These are phyloP conservation scores for Guadua angustifolia DNA, from an alignment of 176 grass and related monocot genomes.

Conservation along the genomic window DNA sequence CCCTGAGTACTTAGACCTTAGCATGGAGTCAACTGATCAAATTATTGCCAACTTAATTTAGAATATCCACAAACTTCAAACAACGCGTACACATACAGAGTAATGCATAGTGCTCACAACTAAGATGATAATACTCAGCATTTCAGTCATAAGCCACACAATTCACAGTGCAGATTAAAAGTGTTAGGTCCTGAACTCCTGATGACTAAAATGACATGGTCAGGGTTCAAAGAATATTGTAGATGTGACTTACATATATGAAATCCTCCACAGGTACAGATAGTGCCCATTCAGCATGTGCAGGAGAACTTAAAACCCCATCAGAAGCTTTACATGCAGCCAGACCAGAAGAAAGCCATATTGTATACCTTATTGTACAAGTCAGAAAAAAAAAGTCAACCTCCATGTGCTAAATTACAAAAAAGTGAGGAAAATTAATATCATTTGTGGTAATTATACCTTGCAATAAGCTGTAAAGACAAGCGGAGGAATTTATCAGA, in stretches of 20 bases:
- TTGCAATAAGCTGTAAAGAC: constrained; percentile 92
- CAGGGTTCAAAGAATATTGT: constrained; percentile 11
- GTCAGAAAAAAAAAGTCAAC: constrained; percentile 24
- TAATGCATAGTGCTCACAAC: background rate
- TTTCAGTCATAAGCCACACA: background rate
- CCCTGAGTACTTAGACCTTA: constrained; percentile 18
- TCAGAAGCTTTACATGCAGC: constrained; percentile 59
- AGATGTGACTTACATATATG: constrained; percentile 73
- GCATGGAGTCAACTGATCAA: constrained; percentile 1
- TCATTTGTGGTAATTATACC: constrained; percentile 49
- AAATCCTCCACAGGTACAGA: constrained; percentile 85
- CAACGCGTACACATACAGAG: background rate
- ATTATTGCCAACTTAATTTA: constrained; percentile 17
- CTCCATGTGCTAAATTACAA: constrained; percentile 28
- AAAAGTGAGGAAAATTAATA: constrained; percentile 19
- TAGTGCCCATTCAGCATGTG: constrained; percentile 77
- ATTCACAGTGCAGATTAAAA: background rate
- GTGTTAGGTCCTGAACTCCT: background rate
- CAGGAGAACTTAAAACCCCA: constrained; percentile 52
- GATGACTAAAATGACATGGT: constrained; percentile 20
- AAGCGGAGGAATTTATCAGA: constrained; percentile 93
- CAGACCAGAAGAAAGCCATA: constrained; percentile 91
- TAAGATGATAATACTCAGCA: constrained; percentile 4
- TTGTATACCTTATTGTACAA: constrained; percentile 71
- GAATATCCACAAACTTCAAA: constrained; percentile 13